Evolutionary conservation across 768 basidiomycete genomes (phyloP).

Genomic region (Lentinula lateritia): DNA sequence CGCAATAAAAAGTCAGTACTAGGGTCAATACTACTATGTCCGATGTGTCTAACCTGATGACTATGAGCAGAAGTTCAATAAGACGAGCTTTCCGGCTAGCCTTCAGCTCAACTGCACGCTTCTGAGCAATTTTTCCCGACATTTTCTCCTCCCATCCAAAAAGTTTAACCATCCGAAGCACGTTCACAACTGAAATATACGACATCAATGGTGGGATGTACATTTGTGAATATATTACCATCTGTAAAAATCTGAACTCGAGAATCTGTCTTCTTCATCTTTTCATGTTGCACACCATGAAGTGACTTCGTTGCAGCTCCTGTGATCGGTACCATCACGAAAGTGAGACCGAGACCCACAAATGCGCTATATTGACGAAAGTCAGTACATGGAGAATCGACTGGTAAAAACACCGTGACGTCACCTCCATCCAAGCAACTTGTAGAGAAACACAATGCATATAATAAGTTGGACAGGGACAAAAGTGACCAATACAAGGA

Average conservation of each 20-base stretch:
- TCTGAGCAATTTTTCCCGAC: conserved; percentile 42
- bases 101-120: conserved; percentile 57
- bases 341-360: not conserved
- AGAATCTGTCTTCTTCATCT: conserved; percentile 40
- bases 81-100: conserved; percentile 49
- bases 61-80: conserved; percentile 38
- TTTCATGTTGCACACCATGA: conserved; percentile 25
- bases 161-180: conserved; percentile 64
- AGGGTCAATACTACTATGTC: not conserved
- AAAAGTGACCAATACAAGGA: not conserved
- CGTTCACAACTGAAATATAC: conserved; percentile 42
- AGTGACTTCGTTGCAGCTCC: conserved; percentile 30
- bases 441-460: conserved; percentile 1
- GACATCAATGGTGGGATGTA: conserved; percentile 12
- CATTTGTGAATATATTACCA: not conserved
- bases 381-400: not conserved
- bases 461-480: not conserved
- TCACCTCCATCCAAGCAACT: conserved; percentile 6
- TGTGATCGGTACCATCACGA: conserved; percentile 31
- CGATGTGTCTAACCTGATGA: conserved; percentile 29
- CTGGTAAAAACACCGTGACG: not conserved
- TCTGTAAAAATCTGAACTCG: conserved; percentile 37
- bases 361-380: too few relatives aligned
- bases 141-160: conserved; percentile 65
- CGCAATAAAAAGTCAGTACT: not conserved